Conservation (phyloP, 352 stramenopile species). For the Phytophthora colocasiae region DNA sequence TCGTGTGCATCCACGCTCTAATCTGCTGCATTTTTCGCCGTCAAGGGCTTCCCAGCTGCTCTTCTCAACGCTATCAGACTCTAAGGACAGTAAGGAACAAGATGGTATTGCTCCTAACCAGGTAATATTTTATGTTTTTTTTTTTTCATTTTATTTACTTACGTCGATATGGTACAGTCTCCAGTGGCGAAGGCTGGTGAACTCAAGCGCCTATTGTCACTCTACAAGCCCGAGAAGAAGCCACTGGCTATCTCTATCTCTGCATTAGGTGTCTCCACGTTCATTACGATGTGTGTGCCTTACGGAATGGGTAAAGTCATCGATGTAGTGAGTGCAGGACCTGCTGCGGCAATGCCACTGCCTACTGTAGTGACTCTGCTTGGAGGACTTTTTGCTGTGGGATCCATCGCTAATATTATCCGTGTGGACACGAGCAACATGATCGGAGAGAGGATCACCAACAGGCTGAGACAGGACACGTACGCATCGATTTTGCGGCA, state of each 20-base stretch:
- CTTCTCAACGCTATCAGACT: conserved; percentile 31
- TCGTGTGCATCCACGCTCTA: conserved; percentile 1
- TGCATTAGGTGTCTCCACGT: conserved; percentile 68
- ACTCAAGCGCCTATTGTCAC: conserved; percentile 48
- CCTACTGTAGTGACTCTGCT: conserved; percentile 63
- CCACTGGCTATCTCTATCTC: conserved; percentile 68
- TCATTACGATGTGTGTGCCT: conserved; percentile 79
- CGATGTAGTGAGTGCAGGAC: conserved; percentile 65
- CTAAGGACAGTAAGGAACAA: conserved; percentile 20
- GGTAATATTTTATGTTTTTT: not conserved
- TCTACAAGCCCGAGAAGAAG: conserved; percentile 81
- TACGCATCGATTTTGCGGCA: conserved; percentile 87
- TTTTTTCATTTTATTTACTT: conserved; percentile 11
- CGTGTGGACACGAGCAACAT: conserved; percentile 85
- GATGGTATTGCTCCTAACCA: conserved; percentile 1
- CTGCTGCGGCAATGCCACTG: conserved; percentile 49
- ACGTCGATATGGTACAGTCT: not conserved
- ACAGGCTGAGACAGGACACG: conserved; percentile 76
- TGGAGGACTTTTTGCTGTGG: conserved; percentile 71
- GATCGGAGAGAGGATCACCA: conserved; percentile 88
- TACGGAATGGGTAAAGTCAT: conserved; percentile 88
- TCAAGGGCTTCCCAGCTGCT: conserved; percentile 21
- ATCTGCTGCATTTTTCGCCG: conserved; percentile 1
- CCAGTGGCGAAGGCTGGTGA: conserved; percentile 32
- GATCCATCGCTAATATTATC: conserved; percentile 75